Base-by-base conservation (phyloP, 1,139 yeast species). In the Candida sojae region DNA sequence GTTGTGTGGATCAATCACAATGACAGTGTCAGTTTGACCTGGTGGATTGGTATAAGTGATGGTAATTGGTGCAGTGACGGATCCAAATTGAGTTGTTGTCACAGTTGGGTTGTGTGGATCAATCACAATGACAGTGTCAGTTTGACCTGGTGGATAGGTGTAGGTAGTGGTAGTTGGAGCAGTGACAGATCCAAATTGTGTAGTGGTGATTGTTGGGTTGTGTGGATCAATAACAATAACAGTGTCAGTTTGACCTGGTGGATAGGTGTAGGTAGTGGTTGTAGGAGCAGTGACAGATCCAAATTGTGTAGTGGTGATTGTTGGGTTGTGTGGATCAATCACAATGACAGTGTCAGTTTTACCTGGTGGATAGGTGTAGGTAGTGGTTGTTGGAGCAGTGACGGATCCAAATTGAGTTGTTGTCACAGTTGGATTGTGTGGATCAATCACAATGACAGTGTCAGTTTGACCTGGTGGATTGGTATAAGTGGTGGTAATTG, bases 371-470 rank as follows among this genome's bases (percentile, higher is more conserved):
- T 31, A 2, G 33, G 33, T 31, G 33, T 11, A 10, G 5, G 33
- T 31, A 31, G 17, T 31, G 10, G 33, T 10, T 4, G 33, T 17
- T 17, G 21, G 21, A 2, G 21, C 8, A 39, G 35, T 25, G 13
- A 32, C 39, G 2, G 36, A 23, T 12, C 43, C 33, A 21, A 40
- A 34, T 12, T 42, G 7, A 12, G 40, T 43, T 8, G 33, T 34
- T 1, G 43, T 39, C 2, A 29, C 39, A 5, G 49, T 43, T 34
- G 49, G 39, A 35, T 48, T 48, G 12, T n/a, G 13, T 32, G 51
- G 48, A 13, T 50, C 52, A 5, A 53, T 52, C 10, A 59, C 52
- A 32, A 50, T 43, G 2, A 60, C 62, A 34, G 56, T 49, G 42
- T 48, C 50, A 6, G 44, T 42, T 12, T 37, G 41, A 5, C 44